phyloP scores from a whole-genome alignment of 176 grass and related monocot genomes.

The Dendrocalamus sinicus region DNA sequence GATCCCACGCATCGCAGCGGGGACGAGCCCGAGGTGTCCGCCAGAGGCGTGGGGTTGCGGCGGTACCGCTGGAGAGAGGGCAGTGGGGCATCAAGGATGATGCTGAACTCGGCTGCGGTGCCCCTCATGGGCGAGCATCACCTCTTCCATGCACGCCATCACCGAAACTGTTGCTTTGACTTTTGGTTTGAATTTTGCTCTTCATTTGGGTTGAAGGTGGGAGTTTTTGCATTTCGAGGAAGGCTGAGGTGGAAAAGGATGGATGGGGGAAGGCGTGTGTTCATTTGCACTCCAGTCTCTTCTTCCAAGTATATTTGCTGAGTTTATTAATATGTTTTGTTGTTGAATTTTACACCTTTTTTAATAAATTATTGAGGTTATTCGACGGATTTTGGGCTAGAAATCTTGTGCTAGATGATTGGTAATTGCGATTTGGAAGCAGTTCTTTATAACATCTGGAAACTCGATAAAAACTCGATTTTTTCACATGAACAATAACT shows the following conservation, averaged over 20 bases:
- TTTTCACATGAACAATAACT: too few species aligned
- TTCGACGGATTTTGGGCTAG: too few species aligned
- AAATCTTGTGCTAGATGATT: too few species aligned
- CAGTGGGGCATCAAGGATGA: conserved; percentile 54
- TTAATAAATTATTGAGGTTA: too few species aligned
- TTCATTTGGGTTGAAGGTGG: neutral
- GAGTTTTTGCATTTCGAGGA: conserved; percentile 39
- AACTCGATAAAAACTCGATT: too few species aligned
- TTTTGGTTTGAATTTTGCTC: conserved; percentile 9
- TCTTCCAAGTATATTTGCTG: too few species aligned
- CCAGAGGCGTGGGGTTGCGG: conserved; percentile 22
- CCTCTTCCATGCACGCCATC: conserved; percentile 59
- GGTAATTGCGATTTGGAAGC: too few species aligned
- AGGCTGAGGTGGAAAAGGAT: neutral
- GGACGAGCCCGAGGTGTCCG: neutral
- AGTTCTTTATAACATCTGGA: too few species aligned
- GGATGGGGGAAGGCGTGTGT: neutral
- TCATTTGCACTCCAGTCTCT: neutral
- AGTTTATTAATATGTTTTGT: too few species aligned
- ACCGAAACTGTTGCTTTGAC: conserved; percentile 41
- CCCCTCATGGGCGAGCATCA: conserved; percentile 57
- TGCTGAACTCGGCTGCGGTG: conserved; percentile 54
- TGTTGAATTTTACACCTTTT: too few species aligned
- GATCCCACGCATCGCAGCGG: neutral
- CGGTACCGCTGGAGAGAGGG: conserved; percentile 51